Percentiles rank a stretch among this genome's conserved stretches.
Evolutionary conservation across 2,329 filamentous ascomycete species (phyloP).

Genomic region (Tolypocladium cylindrosporum): DNA sequence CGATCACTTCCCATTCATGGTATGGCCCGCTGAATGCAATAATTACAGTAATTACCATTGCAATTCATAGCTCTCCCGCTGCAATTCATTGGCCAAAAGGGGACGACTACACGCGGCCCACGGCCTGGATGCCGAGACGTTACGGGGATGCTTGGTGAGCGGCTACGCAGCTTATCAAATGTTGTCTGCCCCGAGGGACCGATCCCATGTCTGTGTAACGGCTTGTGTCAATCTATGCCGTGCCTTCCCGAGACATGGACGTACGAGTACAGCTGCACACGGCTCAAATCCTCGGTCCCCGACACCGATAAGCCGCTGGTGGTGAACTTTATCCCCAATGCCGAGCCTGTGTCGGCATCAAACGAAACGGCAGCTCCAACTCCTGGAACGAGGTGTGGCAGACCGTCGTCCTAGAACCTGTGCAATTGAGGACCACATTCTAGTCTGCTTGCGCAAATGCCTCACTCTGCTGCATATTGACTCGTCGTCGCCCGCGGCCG

Average conservation of each 20-base stretch:
- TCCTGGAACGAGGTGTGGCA: not conserved
- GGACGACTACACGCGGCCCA: no score
- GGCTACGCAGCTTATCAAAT: not conserved
- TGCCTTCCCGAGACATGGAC: not conserved
- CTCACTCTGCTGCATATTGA: not conserved
- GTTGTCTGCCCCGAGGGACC: not conserved
- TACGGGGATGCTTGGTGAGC: not conserved
- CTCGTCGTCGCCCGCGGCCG: not conserved
- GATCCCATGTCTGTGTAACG: not conserved
- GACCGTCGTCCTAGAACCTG: not conserved
- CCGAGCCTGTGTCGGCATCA: not conserved
- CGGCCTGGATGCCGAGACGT: not conserved
- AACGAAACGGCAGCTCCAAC: not conserved
- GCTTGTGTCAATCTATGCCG: not conserved
- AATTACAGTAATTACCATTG: not conserved
- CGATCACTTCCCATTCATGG: not conserved
- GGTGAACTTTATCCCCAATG: not conserved
- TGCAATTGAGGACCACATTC: not conserved
- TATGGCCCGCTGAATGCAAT: not conserved
- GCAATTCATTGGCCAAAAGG: not conserved
- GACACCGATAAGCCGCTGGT: not conserved
- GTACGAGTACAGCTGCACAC: not conserved
- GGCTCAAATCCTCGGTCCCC: not conserved
- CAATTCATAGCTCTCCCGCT: not conserved
- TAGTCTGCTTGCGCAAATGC: not conserved